Evolutionary conservation across 202 grass and related monocot species (phyloP).

Genomic region (Musa balbisiana): DNA sequence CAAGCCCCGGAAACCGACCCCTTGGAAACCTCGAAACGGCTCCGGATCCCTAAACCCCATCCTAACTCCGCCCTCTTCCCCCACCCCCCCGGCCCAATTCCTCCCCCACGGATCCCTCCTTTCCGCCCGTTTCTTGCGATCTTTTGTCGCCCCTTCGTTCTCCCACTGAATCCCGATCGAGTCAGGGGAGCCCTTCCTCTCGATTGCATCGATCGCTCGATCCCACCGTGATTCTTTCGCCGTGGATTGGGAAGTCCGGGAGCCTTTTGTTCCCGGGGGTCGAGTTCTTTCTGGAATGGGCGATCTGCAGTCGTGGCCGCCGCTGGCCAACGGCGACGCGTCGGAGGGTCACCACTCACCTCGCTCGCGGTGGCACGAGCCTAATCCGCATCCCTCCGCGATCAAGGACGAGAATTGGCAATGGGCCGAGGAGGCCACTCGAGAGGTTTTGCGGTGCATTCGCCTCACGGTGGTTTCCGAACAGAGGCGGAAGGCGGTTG

Average conservation of each 20-base stretch:
- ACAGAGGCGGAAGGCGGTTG: constrained; percentile 41
- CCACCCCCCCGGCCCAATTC: not conserved
- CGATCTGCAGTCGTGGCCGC: constrained; percentile 36
- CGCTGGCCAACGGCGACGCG: constrained; percentile 22
- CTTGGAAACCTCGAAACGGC: not conserved
- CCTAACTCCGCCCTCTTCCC: not conserved
- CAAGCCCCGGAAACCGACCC: not conserved
- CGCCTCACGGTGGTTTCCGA: constrained; percentile 53
- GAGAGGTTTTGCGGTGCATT: constrained; percentile 37
- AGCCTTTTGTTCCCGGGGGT: not conserved
- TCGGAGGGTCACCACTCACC: not conserved
- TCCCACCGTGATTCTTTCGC: not conserved
- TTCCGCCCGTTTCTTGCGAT: not conserved
- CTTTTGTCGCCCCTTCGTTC: not conserved
- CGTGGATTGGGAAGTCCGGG: not conserved
- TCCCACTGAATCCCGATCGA: not conserved
- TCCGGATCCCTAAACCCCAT: not conserved
- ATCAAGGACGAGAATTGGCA: constrained; percentile 36
- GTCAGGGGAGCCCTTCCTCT: not conserved
- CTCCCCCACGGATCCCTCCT: not conserved
- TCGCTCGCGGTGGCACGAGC: not conserved
- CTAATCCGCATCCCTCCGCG: constrained; percentile 41
- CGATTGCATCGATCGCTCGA: not conserved
- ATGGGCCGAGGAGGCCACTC: constrained; percentile 46
- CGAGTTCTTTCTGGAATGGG: constrained; percentile 40